Conservation (phyloP, 1,284 basidiomycete species). For the Sanguinoderma infundibulare region DNA sequence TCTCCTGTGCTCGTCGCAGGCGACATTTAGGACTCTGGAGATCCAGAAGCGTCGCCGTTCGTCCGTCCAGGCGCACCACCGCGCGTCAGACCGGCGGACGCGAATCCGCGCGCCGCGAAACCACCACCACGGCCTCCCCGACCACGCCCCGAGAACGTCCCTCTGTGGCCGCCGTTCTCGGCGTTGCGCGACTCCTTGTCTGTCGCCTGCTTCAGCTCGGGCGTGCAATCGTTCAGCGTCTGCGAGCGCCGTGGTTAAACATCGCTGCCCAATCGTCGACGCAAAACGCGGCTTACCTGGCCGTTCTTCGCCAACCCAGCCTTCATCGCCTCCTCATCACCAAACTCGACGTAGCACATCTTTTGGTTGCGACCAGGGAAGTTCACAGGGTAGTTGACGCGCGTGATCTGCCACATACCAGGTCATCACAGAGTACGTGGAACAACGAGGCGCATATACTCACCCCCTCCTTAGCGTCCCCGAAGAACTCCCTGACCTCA, state of each 20-base stretch:
- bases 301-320: slow-evolving; percentile 72
- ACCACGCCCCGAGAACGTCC: slow-evolving; percentile 49
- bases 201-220: slow-evolving; percentile 71
- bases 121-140: slow-evolving; percentile 61
- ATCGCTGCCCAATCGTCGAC: not conserved
- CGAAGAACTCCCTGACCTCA: slow-evolving; percentile 80
- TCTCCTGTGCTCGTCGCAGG: not conserved
- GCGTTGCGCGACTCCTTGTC: slow-evolving; percentile 61
- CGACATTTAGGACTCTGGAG: slow-evolving; percentile 18
- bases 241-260: slow-evolving; percentile 30
- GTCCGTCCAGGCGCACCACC: slow-evolving; percentile 36
- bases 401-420: slow-evolving; percentile 59
- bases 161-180: slow-evolving; percentile 40
- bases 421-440: not conserved
- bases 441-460: slow-evolving; percentile 31
- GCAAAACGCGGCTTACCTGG: slow-evolving; percentile 51
- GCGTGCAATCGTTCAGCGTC: slow-evolving; percentile 68
- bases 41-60: slow-evolving; percentile 35
- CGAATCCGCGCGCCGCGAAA: slow-evolving; percentile 66
- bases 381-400: slow-evolving; percentile 66
- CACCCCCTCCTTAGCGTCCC: slow-evolving; percentile 66
- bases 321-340: slow-evolving; percentile 82
- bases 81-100: slow-evolving; percentile 65
- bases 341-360: slow-evolving; percentile 87
- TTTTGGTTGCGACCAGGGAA: slow-evolving; percentile 53